Conservation (phyloP, 495 filamentous ascomycete genomes). For the Penicillium angulare region DNA sequence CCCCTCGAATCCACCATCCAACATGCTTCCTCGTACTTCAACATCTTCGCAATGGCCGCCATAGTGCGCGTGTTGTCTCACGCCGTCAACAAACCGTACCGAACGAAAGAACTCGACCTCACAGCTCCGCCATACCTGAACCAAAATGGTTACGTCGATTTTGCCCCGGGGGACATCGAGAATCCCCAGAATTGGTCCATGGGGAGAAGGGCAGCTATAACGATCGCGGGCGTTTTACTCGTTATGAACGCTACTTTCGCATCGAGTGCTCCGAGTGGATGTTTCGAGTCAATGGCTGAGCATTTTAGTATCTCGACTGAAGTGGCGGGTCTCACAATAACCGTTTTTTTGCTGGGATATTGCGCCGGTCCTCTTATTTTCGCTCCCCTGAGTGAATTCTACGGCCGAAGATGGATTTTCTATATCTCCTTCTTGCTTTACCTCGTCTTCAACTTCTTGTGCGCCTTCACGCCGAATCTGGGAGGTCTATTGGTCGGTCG, state of each 20-base stretch:
- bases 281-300: conserved; percentile 41
- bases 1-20: too few species aligned
- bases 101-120: conserved; percentile 10
- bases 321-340: conserved; percentile 48
- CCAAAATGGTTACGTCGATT: conserved; percentile 43
- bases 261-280: conserved; percentile 49
- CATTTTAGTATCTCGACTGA: conserved; percentile 42
- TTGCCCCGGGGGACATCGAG: conserved; percentile 44
- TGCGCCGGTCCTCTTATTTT: conserved; percentile 49
- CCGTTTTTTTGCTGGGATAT: conserved; percentile 54
- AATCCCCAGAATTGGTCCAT: conserved; percentile 54
- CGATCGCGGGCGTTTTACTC: conserved; percentile 41
- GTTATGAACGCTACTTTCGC: conserved; percentile 56
- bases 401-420: conserved; percentile 50
- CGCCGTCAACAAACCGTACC: conserved; percentile 18
- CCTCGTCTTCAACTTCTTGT: conserved; percentile 49
- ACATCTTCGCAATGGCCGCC: conserved; percentile 5
- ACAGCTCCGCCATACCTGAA: conserved; percentile 29
- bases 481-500: conserved; percentile 47
- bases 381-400: conserved; percentile 53
- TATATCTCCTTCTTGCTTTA: conserved; percentile 43
- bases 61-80: conserved; percentile 16
- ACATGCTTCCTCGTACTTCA: background rate
- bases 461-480: conserved; percentile 52
- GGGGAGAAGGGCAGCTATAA: conserved; percentile 41